These are phyloP conservation scores for Martensiomyces pterosporus DNA, from an alignment of 192 early-diverging fungal genomes.

Conservation along the genomic window DNA sequence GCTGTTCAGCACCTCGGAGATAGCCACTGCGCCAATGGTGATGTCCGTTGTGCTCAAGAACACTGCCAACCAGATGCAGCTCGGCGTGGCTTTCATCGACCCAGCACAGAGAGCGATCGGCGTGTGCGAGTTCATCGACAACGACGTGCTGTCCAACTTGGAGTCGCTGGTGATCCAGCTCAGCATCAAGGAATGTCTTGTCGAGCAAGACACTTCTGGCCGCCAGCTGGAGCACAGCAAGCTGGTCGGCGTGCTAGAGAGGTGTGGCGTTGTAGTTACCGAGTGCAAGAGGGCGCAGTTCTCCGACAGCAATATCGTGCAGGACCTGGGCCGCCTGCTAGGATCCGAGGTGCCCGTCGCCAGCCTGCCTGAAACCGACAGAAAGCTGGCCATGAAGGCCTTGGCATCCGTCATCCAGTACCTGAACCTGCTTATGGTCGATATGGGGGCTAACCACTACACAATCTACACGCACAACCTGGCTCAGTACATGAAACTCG, in stretches of 20 bases:
- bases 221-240: slow-evolving; percentile 68
- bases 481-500: slow-evolving; percentile 87
- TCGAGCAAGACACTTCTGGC: slow-evolving; percentile 54
- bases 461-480: slow-evolving; percentile 66
- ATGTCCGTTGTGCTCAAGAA: slow-evolving; percentile 62
- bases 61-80: slow-evolving; percentile 28
- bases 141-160: slow-evolving; percentile 87
- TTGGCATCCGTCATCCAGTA: slow-evolving; percentile 31
- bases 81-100: slow-evolving; percentile 85
- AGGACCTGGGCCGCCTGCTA: slow-evolving; percentile 80
- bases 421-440: slow-evolving; percentile 65
- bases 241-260: slow-evolving; percentile 63
- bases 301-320: slow-evolving; percentile 70
- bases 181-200: slow-evolving; percentile 86
- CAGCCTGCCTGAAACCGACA: slow-evolving; percentile 57
- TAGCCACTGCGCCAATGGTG: slow-evolving; percentile 75
- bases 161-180: slow-evolving; percentile 93
- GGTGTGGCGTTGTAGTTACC: slow-evolving; percentile 76
- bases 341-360: slow-evolving; percentile 61
- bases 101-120: slow-evolving; percentile 75
- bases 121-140: slow-evolving; percentile 88
- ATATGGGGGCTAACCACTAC: slow-evolving; percentile 78
- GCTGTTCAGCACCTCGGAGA: slow-evolving; percentile 70
- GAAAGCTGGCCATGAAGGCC: slow-evolving; percentile 25
- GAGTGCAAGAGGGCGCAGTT: slow-evolving; percentile 57